Base-by-base conservation (phyloP, 768 basidiomycete species). In the Fomitopsis pulvina region DNA sequence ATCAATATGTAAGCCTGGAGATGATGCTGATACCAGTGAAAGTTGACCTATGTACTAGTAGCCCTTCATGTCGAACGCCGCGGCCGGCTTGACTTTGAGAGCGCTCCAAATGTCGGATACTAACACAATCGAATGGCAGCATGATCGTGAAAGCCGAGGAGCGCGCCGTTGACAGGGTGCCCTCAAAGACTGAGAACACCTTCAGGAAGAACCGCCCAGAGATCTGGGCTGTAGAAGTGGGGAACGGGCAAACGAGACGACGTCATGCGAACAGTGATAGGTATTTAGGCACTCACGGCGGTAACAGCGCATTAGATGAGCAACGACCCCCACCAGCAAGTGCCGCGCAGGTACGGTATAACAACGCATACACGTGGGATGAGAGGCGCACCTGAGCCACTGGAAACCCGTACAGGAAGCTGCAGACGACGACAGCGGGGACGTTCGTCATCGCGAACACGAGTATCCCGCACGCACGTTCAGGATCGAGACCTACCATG, bases 401-500 rank as follows among this genome's bases (percentile, higher is more conserved):
- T 69, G 52, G 72, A 39, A 76, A 58, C 10, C 76, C 75, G 47
- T 78, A 78, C 30, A 78, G 56, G 22, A 75, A 58, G 9, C 68
- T 62, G 30, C 75, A 68, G n/a, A 66, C 65, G 42, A 74, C 63
- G 14, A 75, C 59, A 8, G 65, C 66, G 11, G 60, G 66, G 7
- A 60, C 50, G 34, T 60, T 68, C 50, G 66, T 65, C 26, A 69
- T 65, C 1, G 59, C 63, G 45, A 71, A 76, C 27, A 76, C 66
- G 47, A 69, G 65, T 5, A 62, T 58, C 12, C 66, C 69, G 38
- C 67, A 59, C 24, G 65, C 41, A 65, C 76, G 52, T 80, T 78
- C 71, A 79, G 69, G n/a, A 79, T 67, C 0, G 77, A 70, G 29
- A 79, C 68, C 76, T 77, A 49, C n/a, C 22, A 22, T 7, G 32